Evolutionary conservation across 441 rosid species (phyloP), one percentile per base, ranked within the genome.

Genomic region (Pelargonium myrrhifolium): DNA sequence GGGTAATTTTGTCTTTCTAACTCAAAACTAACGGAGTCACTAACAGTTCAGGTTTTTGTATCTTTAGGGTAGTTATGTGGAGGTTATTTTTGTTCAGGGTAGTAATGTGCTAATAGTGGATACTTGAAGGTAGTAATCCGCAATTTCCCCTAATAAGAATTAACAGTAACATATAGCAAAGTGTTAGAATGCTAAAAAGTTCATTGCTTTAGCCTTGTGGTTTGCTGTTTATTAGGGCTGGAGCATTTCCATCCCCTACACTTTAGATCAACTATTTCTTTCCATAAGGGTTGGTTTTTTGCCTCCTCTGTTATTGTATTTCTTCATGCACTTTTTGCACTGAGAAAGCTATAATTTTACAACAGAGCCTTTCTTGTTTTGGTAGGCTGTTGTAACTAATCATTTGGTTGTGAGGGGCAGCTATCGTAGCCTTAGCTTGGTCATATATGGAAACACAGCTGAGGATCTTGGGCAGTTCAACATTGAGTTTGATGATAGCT

Each of bases 401-500:
- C 99, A 92, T 88, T 80, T 94, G 69, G 91, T 94, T 77, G 90
- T 92, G 56, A 85, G 99, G 83, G 97, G 99, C 59, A 89, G 96
- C 83, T 94, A 94, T 62, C 94, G 96, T 53, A 88, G 99, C 79
- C 77, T 94, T 72, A 94, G 96, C 83, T 80, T 91, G 84, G 84
- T 91, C 68, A 85, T 94, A 75, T 91, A 86, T 79, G 97, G 99
- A 72, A 94, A 91, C 78, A 92, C 87, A 18, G 99, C 93, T 9
- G 97, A 94, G 84, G 99, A 94, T 85, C 75, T 92, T 77, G 99
- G 99, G 76, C 99, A 94, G 83, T 94, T 84, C 86, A 94, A 86
- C 78, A 89, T 94, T 65, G 92, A 86, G 74, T 87, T 94, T 72
- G 96, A 86, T 80, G 97, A 92, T 83, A 89, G 77, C 82, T 89